A percentile compares a stretch with the other conserved stretches of the same genome.
These are phyloP conservation scores for Collybia mongolica DNA, from an alignment of 768 basidiomycete species.

Conservation along the genomic window DNA sequence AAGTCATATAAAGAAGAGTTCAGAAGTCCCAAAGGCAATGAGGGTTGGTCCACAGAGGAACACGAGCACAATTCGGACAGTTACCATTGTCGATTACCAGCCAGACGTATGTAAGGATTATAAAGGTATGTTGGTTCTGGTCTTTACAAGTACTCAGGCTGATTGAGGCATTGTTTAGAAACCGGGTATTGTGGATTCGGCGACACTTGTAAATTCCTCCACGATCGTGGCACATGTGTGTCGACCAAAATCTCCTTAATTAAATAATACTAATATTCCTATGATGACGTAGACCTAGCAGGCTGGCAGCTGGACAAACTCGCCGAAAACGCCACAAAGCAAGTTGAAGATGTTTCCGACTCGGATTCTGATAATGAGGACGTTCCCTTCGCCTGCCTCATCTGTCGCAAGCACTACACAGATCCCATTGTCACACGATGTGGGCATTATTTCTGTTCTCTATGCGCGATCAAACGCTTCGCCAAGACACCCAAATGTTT, in stretches of 20 bases:
- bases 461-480: conserved; percentile 94
- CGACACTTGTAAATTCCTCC: conserved; percentile 98
- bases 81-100: conserved; percentile 96
- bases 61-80: conserved; percentile 84
- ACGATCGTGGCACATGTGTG: conserved; percentile 94
- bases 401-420: conserved; percentile 92
- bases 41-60: conserved; percentile 77
- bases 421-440: conserved; percentile 96
- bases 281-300: conserved; percentile 65
- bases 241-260: conserved; percentile 18
- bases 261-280: conserved; percentile 9
- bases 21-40: conserved; percentile 87
- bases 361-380: conserved; percentile 78
- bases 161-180: conserved; percentile 51
- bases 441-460: conserved; percentile 94
- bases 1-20: conserved; percentile 75
- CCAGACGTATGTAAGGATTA: conserved; percentile 99
- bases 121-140: conserved; percentile 68
- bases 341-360: conserved; percentile 59
- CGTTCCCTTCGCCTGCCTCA: conserved; percentile 97
- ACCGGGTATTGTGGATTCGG: conserved; percentile 99
- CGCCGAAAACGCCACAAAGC: conserved; percentile 71
- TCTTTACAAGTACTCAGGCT: conserved; percentile 5
- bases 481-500: conserved; percentile 94
- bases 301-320: conserved; percentile 99